Conservation (phyloP, 768 basidiomycete species). For the Austroboletus festivus region DNA sequence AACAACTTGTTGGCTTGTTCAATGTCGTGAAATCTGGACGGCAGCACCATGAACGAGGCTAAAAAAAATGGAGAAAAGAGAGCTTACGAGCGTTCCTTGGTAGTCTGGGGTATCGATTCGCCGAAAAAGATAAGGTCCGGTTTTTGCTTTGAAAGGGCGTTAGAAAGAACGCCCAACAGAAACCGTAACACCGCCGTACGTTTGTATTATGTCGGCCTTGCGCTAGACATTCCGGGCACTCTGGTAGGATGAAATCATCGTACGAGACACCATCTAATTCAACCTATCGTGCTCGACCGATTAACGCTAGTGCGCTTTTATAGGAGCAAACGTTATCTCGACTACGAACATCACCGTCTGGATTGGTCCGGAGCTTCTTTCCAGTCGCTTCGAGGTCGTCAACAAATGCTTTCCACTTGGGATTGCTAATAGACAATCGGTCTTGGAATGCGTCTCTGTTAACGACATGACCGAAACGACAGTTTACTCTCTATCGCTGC, state of each 20-base stretch:
- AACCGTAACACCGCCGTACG: constrained; percentile 38
- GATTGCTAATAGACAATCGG: constrained; percentile 69
- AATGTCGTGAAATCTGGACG: constrained; percentile 53
- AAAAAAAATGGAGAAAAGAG: too few species aligned
- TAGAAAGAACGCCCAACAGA: constrained; percentile 18
- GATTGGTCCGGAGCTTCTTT: constrained; percentile 72
- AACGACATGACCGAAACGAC: constrained; percentile 67
- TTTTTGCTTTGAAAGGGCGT: constrained; percentile 49
- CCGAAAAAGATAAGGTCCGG: constrained; percentile 88
- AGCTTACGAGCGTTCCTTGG: constrained; percentile 71
- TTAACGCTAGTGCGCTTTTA: not conserved
- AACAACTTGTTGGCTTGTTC: constrained; percentile 66
- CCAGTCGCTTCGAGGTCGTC: constrained; percentile 61
- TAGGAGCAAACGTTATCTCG: not conserved
- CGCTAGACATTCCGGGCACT: constrained; percentile 64
- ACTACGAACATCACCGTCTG: constrained; percentile 81
- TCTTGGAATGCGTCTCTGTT: constrained; percentile 71
- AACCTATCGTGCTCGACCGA: constrained; percentile 45
- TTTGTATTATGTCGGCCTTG: constrained; percentile 58
- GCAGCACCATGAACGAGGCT: too few species aligned
- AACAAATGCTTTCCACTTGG: constrained; percentile 69
- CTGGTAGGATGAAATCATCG: constrained; percentile 73
- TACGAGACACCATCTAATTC: constrained; percentile 77
- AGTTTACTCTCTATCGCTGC: constrained; percentile 62
- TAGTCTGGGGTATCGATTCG: constrained; percentile 68